phyloP scores from a whole-genome alignment of 345 rosid genomes.

The Gossypium bickii region DNA sequence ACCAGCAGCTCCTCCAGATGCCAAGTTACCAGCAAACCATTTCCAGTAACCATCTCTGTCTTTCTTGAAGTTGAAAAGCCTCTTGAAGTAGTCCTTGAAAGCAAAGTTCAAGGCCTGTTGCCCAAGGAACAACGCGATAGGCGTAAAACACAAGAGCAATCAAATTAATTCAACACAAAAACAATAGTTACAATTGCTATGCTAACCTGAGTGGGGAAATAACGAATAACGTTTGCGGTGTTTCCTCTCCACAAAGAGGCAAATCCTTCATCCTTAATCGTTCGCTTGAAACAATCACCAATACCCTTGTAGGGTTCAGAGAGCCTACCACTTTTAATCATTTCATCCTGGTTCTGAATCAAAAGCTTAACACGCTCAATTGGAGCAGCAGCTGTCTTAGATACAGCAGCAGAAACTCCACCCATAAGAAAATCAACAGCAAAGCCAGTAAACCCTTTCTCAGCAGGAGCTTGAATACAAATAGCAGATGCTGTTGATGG shows the following conservation, averaged over 20 bases:
- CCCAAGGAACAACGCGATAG: background rate
- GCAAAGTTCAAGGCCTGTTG: slow-evolving; percentile 7
- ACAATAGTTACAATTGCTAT: background rate
- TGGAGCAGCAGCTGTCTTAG: slow-evolving; percentile 10
- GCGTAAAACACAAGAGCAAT: background rate
- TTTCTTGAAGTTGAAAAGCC: slow-evolving; percentile 10
- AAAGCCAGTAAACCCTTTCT: background rate
- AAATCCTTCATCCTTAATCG: background rate
- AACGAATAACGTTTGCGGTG: slow-evolving; percentile 6
- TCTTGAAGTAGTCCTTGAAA: slow-evolving; percentile 9
- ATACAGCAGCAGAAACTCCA: slow-evolving; percentile 5
- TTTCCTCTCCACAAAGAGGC: slow-evolving; percentile 6
- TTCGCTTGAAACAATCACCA: slow-evolving; percentile 4
- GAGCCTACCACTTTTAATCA: slow-evolving; percentile 4
- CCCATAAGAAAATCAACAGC: slow-evolving; percentile 1
- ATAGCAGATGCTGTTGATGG: slow-evolving; percentile 2
- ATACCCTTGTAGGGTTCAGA: slow-evolving; percentile 10
- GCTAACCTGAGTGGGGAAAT: slow-evolving; percentile 9
- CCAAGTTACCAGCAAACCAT: slow-evolving; percentile 9
- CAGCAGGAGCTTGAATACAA: background rate
- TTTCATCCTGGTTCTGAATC: slow-evolving; percentile 10
- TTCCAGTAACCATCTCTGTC: slow-evolving; percentile 10
- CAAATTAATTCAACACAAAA: background rate
- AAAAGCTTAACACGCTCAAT: slow-evolving; percentile 11
- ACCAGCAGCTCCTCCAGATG: slow-evolving; percentile 8